phyloP scores from a whole-genome alignment of 768 basidiomycete species.

The Piloderma croceum region DNA sequence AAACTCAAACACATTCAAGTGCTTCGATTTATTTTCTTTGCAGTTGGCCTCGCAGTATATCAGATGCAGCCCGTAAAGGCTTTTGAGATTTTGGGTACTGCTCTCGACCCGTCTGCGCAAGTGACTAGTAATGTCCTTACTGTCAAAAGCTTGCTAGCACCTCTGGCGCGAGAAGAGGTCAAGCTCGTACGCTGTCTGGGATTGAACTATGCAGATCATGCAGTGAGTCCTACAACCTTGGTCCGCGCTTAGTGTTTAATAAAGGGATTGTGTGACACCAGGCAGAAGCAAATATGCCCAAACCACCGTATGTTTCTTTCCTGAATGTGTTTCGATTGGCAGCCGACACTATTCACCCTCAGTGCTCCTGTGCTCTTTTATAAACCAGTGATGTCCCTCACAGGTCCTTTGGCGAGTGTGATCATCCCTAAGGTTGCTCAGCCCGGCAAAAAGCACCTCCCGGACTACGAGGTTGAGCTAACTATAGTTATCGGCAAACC shows the following conservation, averaged over 20 bases:
- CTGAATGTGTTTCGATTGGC: no score
- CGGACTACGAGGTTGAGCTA: constrained; percentile 81
- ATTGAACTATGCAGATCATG: constrained; percentile 82
- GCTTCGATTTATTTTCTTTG: constrained; percentile 2
- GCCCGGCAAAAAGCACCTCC: constrained; percentile 61
- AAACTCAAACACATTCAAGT: background rate
- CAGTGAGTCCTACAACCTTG: constrained; percentile 39
- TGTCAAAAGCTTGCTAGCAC: constrained; percentile 64
- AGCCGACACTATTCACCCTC: background rate
- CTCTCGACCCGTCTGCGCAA: constrained; percentile 59
- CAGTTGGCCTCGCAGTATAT: constrained; percentile 57
- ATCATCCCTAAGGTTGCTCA: constrained; percentile 63
- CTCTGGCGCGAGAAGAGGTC: constrained; percentile 61
- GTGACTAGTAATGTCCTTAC: constrained; percentile 61
- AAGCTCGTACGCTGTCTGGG: constrained; percentile 72
- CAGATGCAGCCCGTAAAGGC: constrained; percentile 55
- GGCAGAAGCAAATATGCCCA: constrained; percentile 62
- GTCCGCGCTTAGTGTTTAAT: no score
- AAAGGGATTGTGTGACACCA: no score
- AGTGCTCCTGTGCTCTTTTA: constrained; percentile 76
- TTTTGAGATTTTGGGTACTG: constrained; percentile 66
- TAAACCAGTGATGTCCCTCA: constrained; percentile 66
- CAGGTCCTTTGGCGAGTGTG: constrained; percentile 64
- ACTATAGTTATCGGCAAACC: constrained; percentile 79
- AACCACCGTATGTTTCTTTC: constrained; percentile 47